phyloP scores from a whole-genome alignment of 163 green algal genomes.

The Volvox carteri region DNA sequence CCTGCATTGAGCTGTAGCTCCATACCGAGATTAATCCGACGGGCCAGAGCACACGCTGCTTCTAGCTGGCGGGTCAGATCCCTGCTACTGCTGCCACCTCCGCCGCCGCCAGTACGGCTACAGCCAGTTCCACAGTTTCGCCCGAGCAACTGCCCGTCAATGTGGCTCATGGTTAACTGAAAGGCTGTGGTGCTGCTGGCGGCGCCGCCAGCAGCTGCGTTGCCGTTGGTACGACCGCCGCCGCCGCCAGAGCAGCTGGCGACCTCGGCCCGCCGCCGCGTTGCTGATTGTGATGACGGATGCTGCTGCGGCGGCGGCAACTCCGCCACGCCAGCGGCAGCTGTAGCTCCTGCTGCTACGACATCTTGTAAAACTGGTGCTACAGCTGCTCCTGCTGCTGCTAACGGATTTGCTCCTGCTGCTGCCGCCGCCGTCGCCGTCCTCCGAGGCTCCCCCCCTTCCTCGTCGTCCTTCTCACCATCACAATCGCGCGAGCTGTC shows the following conservation, averaged over 20 bases:
- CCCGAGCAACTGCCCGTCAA: no score
- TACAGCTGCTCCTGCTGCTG: no score
- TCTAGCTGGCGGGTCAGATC: background rate
- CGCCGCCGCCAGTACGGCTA: background rate
- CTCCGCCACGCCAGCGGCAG: no score
- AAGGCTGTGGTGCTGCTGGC: background rate
- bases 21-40: background rate
- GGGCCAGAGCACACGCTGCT: background rate
- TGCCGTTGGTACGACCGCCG: background rate
- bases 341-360: no score
- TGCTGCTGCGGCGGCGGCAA: background rate
- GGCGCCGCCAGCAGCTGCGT: background rate
- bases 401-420: no score
- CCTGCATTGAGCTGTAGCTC: background rate
- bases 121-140: background rate
- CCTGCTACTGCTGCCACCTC: background rate
- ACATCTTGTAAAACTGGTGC: no score
- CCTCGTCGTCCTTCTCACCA: no score
- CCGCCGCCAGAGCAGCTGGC: background rate
- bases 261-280: background rate
- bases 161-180: background rate
- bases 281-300: background rate
- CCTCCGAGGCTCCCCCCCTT: no score
- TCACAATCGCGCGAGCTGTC: no score
- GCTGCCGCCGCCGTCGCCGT: no score